Evolutionary conservation across 257 asterid species (phyloP).

Genomic region (Primulina tabacum): DNA sequence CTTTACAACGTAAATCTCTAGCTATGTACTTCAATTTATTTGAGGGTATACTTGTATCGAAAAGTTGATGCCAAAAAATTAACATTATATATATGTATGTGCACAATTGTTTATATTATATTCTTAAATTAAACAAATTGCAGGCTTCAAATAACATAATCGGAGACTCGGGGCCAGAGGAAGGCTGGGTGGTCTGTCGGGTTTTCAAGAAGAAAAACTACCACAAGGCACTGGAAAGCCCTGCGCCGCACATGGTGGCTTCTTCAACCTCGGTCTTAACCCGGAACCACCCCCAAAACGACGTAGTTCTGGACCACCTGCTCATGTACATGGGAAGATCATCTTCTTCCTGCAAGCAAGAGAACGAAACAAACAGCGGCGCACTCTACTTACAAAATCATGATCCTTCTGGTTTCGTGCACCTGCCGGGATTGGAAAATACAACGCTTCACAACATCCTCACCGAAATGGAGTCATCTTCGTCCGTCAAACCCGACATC

Average conservation of each 20-base stretch:
- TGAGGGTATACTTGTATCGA: too few relatives aligned
- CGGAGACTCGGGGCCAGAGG: constrained; percentile 54
- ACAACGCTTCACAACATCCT: constrained; percentile 32
- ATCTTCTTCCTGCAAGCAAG: constrained; percentile 52
- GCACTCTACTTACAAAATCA: neutral
- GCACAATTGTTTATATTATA: neutral
- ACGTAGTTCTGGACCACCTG: constrained; percentile 65
- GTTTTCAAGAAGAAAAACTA: constrained; percentile 97
- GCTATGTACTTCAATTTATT: too few relatives aligned
- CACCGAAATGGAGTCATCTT: neutral
- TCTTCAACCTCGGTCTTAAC: constrained; percentile 32
- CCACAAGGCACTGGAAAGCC: constrained; percentile 62
- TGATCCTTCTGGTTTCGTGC: constrained; percentile 41
- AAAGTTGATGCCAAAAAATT: too few relatives aligned
- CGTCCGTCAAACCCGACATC: constrained; percentile 11
- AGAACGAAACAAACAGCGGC: constrained; percentile 25
- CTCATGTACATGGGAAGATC: constrained; percentile 74
- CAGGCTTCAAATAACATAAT: constrained; percentile 33
- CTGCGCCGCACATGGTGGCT: constrained; percentile 16
- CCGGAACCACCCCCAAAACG: constrained; percentile 36
- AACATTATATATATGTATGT: neutral
- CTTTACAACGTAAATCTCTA: too few relatives aligned
- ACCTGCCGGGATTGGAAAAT: constrained; percentile 62
- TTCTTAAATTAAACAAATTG: neutral
- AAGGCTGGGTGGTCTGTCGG: constrained; percentile 95